Conservation (phyloP, 441 rosid genomes). For the Corymbia calophylla region DNA sequence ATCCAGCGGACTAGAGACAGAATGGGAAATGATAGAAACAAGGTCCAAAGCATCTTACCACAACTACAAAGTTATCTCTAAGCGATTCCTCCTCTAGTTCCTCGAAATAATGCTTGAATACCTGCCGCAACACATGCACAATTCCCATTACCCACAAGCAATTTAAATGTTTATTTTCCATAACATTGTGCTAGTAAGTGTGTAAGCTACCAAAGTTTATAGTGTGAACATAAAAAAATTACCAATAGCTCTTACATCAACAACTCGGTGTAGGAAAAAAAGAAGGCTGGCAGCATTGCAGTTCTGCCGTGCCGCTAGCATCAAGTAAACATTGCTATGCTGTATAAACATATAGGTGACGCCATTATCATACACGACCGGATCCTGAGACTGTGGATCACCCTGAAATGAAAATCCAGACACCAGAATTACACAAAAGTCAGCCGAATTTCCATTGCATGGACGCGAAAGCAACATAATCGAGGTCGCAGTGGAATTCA, state of each 20-base stretch:
- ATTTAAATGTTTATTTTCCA: background rate
- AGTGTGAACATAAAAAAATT: conserved; percentile 1
- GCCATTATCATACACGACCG: conserved; percentile 92
- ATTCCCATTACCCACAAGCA: background rate
- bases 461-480: background rate
- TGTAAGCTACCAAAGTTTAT: background rate
- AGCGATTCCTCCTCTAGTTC: conserved; percentile 95
- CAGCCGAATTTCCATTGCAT: background rate
- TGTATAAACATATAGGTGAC: conserved; percentile 89
- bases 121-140: conserved; percentile 32
- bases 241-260: conserved; percentile 57
- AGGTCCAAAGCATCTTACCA: conserved; percentile 42
- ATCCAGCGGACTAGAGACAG: background rate
- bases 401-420: conserved; percentile 39
- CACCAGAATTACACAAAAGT: background rate
- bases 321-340: conserved; percentile 82
- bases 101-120: conserved; percentile 95
- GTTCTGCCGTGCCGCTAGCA: conserved; percentile 89
- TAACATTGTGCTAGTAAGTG: background rate
- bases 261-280: conserved; percentile 79
- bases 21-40: background rate
- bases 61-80: conserved; percentile 97
- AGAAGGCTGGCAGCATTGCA: conserved; percentile 95
- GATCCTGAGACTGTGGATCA: conserved; percentile 92
- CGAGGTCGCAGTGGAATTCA: background rate